Evolutionary conservation across 73 alveolate species (phyloP).

Genomic region (Breviolum minutum): DNA sequence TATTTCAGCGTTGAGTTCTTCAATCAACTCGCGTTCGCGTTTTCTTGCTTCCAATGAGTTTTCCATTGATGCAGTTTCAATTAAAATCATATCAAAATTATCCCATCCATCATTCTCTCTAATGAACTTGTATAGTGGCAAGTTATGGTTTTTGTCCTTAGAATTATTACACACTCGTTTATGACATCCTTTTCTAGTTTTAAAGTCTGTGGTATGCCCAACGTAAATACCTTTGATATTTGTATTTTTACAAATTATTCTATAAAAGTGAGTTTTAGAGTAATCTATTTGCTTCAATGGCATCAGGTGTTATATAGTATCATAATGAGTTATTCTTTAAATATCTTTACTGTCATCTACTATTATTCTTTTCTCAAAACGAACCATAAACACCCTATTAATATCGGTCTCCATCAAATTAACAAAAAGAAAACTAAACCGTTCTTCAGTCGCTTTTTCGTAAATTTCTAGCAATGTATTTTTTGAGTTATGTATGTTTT

Average conservation of each 20-base stretch:
- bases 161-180: background rate
- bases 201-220: slow-evolving; percentile 3
- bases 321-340: background rate
- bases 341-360: background rate
- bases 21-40: background rate
- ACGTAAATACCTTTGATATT: background rate
- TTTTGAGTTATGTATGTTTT: background rate
- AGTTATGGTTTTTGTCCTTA: background rate
- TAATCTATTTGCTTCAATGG: background rate
- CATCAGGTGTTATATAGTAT: background rate
- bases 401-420: background rate
- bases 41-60: background rate
- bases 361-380: background rate
- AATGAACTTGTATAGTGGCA: background rate
- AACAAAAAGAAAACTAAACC: background rate
- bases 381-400: background rate
- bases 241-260: background rate
- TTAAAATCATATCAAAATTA: background rate
- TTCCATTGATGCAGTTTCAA: background rate
- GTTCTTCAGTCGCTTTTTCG: background rate
- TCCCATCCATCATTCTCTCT: slow-evolving; percentile 14
- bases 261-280: background rate
- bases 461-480: background rate
- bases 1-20: background rate
- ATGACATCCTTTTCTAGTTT: background rate